Evolutionary conservation across 2,329 filamentous ascomycete species (phyloP), one percentile per base, ranked within the genome.

Genomic region (Fusarium abutilonis): DNA sequence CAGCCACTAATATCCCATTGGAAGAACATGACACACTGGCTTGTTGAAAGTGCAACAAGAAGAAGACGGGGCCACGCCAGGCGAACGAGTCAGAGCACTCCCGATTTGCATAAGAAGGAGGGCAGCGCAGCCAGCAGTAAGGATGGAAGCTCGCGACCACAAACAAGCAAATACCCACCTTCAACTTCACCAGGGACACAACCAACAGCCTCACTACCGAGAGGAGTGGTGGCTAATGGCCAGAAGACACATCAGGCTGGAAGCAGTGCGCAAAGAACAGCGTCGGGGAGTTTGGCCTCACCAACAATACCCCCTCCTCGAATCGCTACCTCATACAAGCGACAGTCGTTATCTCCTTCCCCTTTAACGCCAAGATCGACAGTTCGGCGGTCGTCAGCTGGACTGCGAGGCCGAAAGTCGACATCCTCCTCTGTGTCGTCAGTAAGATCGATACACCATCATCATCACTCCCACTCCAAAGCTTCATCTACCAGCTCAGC

Each of bases 341-440:
- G 92, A 14, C 90, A 92, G 59, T 97, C 93, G 0, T 78, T 96
- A 9, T 96, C 92, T 0, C 95, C 95, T 0, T 89, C 89, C 3
- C 94, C 95, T 0, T 76, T 97, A 36, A 98, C 95, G 1, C 94
- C 95, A 4, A 89, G 93, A 35, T 93, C 92, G 6, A 91, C 91
- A 1, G 90, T 96, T 70, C 88, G 95, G 10, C 89, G 93, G 32
- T 87, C 92, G 3, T 96, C 92, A 6, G 86, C 84, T 39, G 93
- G 94, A 28, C 83, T 98, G 40, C 87, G 93, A 26, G 94, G 95
- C 34, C 87, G 95, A 59, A 98, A 98, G 75, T 98, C 94, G 1
- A 99, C 95, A 0, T 97, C 93, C 0, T 97, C 93, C 0, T 98
- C 93, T 0, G 88, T 99, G 14, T 97, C 93, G 1, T 97, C 93